Conservation (phyloP, 148 eudicot genomes). For the Tetragonia tetragonoides region DNA sequence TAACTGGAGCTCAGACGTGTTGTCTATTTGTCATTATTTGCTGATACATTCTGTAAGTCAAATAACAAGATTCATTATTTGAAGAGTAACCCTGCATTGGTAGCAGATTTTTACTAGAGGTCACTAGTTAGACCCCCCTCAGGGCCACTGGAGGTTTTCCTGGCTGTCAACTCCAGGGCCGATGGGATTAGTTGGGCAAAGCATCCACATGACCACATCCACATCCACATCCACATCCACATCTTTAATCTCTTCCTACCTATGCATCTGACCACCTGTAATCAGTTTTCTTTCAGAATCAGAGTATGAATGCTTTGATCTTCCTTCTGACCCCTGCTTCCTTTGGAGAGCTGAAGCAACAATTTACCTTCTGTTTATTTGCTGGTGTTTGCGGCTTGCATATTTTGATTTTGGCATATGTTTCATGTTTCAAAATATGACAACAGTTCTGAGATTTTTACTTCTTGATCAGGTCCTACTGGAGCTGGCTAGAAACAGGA, state of each 20-base stretch:
- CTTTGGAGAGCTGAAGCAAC: neutral
- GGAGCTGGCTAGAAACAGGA: slow-evolving; percentile 79
- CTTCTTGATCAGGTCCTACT: slow-evolving; percentile 51
- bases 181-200: no score
- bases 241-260: neutral
- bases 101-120: no score
- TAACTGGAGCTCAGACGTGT: neutral
- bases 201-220: no score
- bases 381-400: neutral
- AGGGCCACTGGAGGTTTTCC: no score
- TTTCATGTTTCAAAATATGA: neutral
- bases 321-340: neutral
- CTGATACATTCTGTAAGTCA: no score
- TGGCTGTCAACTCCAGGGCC: no score
- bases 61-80: no score
- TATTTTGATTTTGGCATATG: neutral
- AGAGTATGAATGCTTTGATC: neutral
- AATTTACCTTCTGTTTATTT: neutral
- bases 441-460: neutral
- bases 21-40: no score
- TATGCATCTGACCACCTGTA: neutral
- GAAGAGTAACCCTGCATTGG: no score
- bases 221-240: no score
- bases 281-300: neutral
- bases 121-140: no score